A percentile compares a stretch with the other conserved stretches of the same genome.
Conservation (phyloP, 163 green algal genomes). For the Trebouxia gelatinosa region DNA sequence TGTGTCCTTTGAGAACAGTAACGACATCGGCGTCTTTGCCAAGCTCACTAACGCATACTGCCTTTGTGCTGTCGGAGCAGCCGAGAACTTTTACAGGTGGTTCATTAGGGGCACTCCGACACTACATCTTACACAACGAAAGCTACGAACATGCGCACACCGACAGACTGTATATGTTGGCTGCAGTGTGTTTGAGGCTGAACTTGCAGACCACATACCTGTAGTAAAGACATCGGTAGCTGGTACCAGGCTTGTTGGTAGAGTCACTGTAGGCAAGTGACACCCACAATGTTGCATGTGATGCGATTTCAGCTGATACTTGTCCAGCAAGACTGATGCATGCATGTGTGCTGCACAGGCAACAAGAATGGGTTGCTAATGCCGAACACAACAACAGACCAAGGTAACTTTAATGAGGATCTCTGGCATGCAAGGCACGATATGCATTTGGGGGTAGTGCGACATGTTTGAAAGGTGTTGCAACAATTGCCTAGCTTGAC, state of each 20-base stretch:
- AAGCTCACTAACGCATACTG: conserved; percentile 97
- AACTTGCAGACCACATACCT: conserved; percentile 96
- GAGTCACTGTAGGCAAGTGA: conserved; percentile 84
- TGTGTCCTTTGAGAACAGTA: conserved; percentile 92
- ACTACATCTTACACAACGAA: too few species aligned
- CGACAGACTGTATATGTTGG: background rate
- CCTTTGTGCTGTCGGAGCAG: conserved; percentile 85
- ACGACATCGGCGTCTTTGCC: conserved; percentile 96
- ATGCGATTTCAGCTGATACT: too few species aligned
- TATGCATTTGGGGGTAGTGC: too few species aligned
- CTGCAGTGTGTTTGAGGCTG: conserved; percentile 92
- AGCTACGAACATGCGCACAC: background rate
- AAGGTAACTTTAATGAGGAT: too few species aligned
- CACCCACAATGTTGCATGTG: background rate
- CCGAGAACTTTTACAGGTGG: conserved; percentile 98
- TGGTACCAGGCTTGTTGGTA: conserved; percentile 91
- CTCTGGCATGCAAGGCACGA: too few species aligned
- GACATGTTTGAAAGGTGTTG: too few species aligned
- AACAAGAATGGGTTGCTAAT: conserved; percentile 99
- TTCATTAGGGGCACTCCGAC: background rate
- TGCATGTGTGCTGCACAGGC: conserved; percentile 45
- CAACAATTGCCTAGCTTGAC: background rate
- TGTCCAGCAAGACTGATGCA: background rate
- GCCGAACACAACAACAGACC: conserved; percentile 94
- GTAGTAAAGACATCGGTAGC: conserved; percentile 94